These are phyloP conservation scores for Fusarium mexicanum DNA, from an alignment of 2,329 filamentous ascomycete genomes.

Conservation along the genomic window DNA sequence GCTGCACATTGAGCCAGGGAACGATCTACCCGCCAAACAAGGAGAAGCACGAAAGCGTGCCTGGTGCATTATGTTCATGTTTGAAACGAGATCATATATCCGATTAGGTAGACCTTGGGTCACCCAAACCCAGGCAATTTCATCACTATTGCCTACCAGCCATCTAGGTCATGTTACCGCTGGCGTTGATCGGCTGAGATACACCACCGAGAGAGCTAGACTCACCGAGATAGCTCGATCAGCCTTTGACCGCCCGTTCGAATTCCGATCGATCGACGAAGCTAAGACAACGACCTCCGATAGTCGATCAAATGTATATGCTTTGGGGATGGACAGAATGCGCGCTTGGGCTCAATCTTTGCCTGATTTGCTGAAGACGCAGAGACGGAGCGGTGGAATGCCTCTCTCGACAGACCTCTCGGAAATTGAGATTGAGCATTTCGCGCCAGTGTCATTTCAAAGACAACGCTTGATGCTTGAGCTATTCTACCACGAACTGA, in stretches of 20 bases:
- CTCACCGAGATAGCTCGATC: not conserved
- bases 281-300: rapidly evolving
- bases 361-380: not conserved
- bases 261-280: rapidly evolving
- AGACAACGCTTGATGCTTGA: not conserved
- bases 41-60: not conserved
- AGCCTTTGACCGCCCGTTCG: not conserved
- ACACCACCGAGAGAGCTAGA: not conserved
- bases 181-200: not conserved
- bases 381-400: not conserved
- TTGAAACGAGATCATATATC: not conserved
- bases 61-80: not conserved
- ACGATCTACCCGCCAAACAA: not conserved
- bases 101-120: not conserved
- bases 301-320: rapidly evolving
- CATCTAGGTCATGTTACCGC: rapidly evolving
- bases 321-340: not conserved
- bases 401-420: not conserved
- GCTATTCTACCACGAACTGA: not conserved
- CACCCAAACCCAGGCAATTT: no score
- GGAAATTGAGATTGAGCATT: not conserved
- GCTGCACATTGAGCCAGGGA: not conserved
- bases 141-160: not conserved
- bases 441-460: not conserved
- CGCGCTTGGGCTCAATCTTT: not conserved